A percentile compares a stretch with the other conserved stretches of the same genome.
Evolutionary conservation across 108 stramenopile genomes (phyloP).

Genomic region (Hondaea fermentalgiana): DNA sequence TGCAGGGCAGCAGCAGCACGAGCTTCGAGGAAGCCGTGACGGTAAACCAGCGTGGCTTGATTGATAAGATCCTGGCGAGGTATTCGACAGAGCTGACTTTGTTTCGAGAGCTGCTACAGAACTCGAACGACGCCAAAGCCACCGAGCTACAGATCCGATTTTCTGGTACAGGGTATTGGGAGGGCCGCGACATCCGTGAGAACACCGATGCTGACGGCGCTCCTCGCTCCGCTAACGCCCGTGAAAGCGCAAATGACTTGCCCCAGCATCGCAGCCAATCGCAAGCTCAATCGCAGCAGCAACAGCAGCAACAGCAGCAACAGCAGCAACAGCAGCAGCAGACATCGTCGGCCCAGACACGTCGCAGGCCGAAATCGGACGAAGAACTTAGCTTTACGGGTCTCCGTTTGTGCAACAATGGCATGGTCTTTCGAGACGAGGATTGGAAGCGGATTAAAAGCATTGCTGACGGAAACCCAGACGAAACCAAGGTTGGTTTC

Average conservation of each 20-base stretch:
- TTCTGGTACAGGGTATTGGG: constrained; percentile 32
- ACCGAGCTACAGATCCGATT: constrained; percentile 65
- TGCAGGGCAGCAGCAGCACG: background rate
- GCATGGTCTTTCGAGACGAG: constrained; percentile 61
- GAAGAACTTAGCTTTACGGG: constrained; percentile 43
- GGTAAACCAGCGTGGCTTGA: constrained; percentile 74
- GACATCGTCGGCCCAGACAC: too few relatives aligned
- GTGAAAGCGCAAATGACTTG: background rate
- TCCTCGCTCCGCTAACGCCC: background rate
- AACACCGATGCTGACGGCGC: background rate
- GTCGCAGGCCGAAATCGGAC: constrained; percentile 1
- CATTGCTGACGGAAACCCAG: constrained; percentile 79
- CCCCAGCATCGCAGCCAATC: background rate
- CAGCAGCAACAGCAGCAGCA: background rate
- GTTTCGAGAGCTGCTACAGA: constrained; percentile 71
- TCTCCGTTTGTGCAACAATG: constrained; percentile 67
- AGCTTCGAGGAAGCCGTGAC: constrained; percentile 57
- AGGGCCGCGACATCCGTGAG: background rate
- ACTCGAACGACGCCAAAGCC: constrained; percentile 72
- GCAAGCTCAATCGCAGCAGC: background rate
- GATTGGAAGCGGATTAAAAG: constrained; percentile 68
- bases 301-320: background rate
- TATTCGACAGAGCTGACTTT: constrained; percentile 67
- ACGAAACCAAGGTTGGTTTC: constrained; percentile 59
- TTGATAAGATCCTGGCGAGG: constrained; percentile 72